Base-by-base conservation (phyloP, 768 basidiomycete genomes). In the Collybia nuda region DNA sequence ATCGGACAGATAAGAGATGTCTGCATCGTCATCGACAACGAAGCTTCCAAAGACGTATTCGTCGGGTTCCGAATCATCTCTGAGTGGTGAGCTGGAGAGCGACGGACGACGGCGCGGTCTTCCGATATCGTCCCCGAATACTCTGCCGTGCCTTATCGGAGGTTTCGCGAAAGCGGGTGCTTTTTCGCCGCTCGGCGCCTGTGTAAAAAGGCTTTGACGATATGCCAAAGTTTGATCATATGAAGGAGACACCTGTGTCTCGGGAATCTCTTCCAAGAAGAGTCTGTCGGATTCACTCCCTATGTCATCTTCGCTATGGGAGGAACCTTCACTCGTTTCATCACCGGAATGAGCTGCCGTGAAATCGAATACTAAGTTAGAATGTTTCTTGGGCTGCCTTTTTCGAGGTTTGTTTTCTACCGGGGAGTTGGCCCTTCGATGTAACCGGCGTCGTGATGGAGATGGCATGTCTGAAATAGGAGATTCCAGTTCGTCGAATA, bases 301-400 rank as follows among this genome's bases (percentile, higher is more conserved):
- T 22, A 26, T 24, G 19, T 79, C 76, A 35, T 81, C 78, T 53
- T 75, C 80, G 57, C 69, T 75, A 28, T 69, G 74, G 0, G 84
- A 85, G 1, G 71, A 73, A 28, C 88, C 88, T 48, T 74, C 78
- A 57, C 85, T 86, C 48, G 75, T 73, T 59, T 93, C 91, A 50
- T 90, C 89, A 17, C 90, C 91, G 7, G 92, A 93, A 58, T 92
- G 91, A 15, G 66, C 66, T 2, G 91, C 91, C 61, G 85, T 86
- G 28, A 80, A 72, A 56, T 90, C 89, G 45, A 90, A 73, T 61
- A 84, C 72, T 1, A 61, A 58, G 63, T 78, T 64, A 32, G 35
- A 39, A 59, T 42, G 36, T n/a, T 28, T 18, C 15, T 35, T 32
- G 7, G 18, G 36, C 22, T 39, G 40, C 9, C 32, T 11, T 22